phyloP scores from a whole-genome alignment of 2,329 filamentous ascomycete species.

The Zalaria sp. region DNA sequence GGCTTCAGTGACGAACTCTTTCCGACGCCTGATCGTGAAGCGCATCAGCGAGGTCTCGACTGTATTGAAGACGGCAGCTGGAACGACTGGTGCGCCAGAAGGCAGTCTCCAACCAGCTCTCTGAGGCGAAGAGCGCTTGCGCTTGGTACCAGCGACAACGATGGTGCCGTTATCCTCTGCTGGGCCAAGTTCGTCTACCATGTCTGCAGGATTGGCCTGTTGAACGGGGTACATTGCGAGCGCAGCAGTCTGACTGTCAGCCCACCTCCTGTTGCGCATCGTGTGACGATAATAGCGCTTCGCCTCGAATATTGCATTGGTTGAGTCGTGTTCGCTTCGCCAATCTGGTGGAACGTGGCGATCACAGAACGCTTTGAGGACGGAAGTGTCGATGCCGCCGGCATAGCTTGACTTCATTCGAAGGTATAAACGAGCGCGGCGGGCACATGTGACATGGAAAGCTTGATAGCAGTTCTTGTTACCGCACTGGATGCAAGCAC shows the following conservation, averaged over 20 bases:
- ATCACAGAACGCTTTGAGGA: constrained; percentile 90
- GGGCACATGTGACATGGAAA: constrained; percentile 92
- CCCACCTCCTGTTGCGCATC: constrained; percentile 85
- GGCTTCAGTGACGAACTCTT: constrained; percentile 82
- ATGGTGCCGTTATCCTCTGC: constrained; percentile 36
- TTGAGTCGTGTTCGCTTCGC: constrained; percentile 71
- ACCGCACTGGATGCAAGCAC: constrained; percentile 93
- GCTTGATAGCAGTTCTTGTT: constrained; percentile 96
- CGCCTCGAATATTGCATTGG: constrained; percentile 65
- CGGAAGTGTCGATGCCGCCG: constrained; percentile 62
- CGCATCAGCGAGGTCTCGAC: constrained; percentile 72
- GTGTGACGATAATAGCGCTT: constrained; percentile 80
- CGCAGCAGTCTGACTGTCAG: constrained; percentile 74
- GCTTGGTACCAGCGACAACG: constrained; percentile 44
- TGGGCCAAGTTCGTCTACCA: constrained; percentile 25
- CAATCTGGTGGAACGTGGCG: constrained; percentile 88
- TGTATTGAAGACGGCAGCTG: constrained; percentile 71
- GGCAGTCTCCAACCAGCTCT: constrained; percentile 83
- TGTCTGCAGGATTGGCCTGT: constrained; percentile 27
- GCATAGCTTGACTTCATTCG: constrained; percentile 94
- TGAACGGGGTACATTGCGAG: constrained; percentile 56
- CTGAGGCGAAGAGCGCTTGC: constrained; percentile 35
- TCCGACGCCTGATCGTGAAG: constrained; percentile 74
- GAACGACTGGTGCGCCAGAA: constrained; percentile 88
- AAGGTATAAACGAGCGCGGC: constrained; percentile 72